These are phyloP conservation scores for Pichia inconspicua DNA, from an alignment of 1,139 yeast genomes.

Conservation along the genomic window DNA sequence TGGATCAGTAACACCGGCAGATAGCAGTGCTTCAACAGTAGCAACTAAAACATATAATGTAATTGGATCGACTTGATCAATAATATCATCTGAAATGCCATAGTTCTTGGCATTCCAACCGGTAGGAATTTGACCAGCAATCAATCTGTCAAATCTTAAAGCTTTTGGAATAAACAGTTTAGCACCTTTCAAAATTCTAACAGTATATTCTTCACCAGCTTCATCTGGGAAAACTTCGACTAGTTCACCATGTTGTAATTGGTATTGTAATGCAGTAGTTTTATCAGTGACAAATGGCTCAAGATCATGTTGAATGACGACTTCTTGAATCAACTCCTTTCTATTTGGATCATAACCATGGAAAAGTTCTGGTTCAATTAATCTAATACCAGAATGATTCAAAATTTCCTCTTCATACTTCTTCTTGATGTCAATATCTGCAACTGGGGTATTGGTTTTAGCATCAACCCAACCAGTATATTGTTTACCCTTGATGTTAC, in stretches of 20 bases:
- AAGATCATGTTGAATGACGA: slow-evolving; percentile 90
- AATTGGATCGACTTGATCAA: slow-evolving; percentile 91
- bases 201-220: slow-evolving; percentile 88
- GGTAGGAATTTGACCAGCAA: slow-evolving; percentile 97
- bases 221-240: slow-evolving; percentile 78
- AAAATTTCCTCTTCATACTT: slow-evolving; percentile 84
- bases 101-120: slow-evolving; percentile 96
- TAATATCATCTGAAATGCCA: slow-evolving; percentile 91
- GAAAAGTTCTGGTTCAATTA: slow-evolving; percentile 92
- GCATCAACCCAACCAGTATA: slow-evolving; percentile 98
- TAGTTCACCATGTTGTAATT: slow-evolving; percentile 86
- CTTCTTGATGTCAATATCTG: slow-evolving; percentile 84
- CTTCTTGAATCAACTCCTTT: slow-evolving; percentile 90
- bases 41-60: slow-evolving; percentile 89
- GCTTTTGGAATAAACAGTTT: slow-evolving; percentile 91
- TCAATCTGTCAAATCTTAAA: slow-evolving; percentile 86
- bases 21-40: slow-evolving; percentile 86
- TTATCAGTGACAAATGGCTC: slow-evolving; percentile 93
- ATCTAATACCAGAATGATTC: slow-evolving; percentile 92
- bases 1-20: slow-evolving; percentile 96
- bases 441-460: slow-evolving; percentile 87
- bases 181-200: slow-evolving; percentile 87
- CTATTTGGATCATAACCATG: slow-evolving; percentile 89
- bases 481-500: slow-evolving; percentile 79
- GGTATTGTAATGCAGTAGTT: slow-evolving; percentile 92